phyloP scores from a whole-genome alignment of 257 asterid genomes.

The Anisodus tanguticus region DNA sequence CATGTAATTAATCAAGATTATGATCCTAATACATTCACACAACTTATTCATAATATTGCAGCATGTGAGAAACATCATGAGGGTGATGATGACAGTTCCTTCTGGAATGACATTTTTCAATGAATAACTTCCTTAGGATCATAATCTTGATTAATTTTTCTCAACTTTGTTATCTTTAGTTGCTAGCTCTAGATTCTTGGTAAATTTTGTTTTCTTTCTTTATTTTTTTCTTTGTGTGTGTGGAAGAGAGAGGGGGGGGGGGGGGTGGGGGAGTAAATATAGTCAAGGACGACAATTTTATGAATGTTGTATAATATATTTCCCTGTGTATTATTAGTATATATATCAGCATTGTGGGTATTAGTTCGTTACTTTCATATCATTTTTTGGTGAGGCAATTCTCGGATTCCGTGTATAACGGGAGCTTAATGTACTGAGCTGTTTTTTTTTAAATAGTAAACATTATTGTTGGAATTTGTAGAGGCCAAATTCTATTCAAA shows the following conservation, averaged over 20 bases:
- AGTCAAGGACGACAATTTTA: constrained; percentile 5
- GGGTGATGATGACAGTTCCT: constrained; percentile 45
- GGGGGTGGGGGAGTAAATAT: background rate
- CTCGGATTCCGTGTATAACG: too few species aligned
- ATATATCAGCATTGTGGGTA: background rate
- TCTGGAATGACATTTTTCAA: constrained; percentile 52
- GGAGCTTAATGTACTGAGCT: too few species aligned
- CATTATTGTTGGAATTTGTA: too few species aligned
- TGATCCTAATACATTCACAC: constrained; percentile 13
- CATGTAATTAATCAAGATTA: constrained; percentile 28
- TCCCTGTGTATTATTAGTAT: background rate
- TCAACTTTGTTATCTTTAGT: too few species aligned
- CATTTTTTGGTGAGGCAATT: too few species aligned
- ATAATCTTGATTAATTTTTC: too few species aligned
- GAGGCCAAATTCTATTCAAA: too few species aligned
- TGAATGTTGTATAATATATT: background rate
- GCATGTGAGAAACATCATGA: constrained; percentile 34
- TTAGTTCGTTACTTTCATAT: background rate
- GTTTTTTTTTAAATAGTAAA: too few species aligned
- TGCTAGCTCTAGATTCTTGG: too few species aligned
- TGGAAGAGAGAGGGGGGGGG: background rate
- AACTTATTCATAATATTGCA: background rate
- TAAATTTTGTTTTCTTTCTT: background rate
- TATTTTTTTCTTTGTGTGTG: background rate
- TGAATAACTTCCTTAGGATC: background rate